phyloP scores from a whole-genome alignment of 2,329 filamentous ascomycete genomes.

The Cordyceps cicadae region DNA sequence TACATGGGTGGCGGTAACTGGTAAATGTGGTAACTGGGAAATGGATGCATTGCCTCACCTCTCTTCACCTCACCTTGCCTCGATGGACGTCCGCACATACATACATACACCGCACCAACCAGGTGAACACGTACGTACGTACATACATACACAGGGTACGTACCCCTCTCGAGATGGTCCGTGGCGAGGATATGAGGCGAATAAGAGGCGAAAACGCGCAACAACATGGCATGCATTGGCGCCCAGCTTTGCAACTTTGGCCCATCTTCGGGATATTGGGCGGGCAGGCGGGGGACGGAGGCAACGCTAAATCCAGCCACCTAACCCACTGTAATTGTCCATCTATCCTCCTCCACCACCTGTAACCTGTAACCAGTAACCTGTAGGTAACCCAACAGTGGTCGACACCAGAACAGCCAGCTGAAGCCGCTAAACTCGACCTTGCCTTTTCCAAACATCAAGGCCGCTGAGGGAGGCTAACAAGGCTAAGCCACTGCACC shows the following conservation, averaged over 20 bases:
- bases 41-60: background rate
- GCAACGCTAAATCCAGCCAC: background rate
- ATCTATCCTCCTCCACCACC: too few relatives aligned
- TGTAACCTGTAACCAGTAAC: too few relatives aligned
- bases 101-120: too few relatives aligned
- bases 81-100: background rate
- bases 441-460: background rate
- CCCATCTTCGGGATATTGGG: background rate
- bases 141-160: background rate
- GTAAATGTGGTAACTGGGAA: too few relatives aligned
- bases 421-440: background rate
- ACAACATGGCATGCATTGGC: slow-evolving; percentile 3
- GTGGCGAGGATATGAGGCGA: background rate
- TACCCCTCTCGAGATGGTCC: background rate
- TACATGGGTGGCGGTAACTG: background rate
- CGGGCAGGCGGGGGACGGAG: background rate
- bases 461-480: background rate
- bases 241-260: background rate
- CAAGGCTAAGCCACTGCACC: too few relatives aligned
- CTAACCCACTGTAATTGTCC: background rate
- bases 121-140: too few relatives aligned
- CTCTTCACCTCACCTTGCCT: background rate
- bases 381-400: too few relatives aligned
- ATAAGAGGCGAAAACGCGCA: background rate
- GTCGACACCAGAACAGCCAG: background rate